These are phyloP conservation scores for Cutaneotrichosporon dermatis DNA, from an alignment of 1,284 basidiomycete genomes.

Conservation along the genomic window DNA sequence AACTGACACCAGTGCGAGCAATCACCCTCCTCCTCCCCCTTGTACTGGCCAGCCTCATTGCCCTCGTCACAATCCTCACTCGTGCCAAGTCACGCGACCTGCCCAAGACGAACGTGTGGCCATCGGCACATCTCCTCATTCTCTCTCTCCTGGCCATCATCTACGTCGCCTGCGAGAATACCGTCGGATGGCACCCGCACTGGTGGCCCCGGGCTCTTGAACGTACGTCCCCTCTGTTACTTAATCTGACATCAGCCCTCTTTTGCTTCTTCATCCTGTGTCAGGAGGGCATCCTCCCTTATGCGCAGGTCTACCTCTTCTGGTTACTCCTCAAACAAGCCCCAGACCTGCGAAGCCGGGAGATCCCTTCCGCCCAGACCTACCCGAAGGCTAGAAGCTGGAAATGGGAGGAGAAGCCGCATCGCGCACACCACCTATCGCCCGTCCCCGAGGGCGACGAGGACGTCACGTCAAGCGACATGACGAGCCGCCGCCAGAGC, in stretches of 20 bases:
- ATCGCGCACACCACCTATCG: no score
- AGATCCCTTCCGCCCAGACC: background rate
- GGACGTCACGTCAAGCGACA: no score
- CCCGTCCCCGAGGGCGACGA: no score
- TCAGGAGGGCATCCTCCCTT: background rate
- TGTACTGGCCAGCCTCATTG: background rate
- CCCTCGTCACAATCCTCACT: background rate
- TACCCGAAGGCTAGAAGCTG: no score
- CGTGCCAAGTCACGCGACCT: background rate
- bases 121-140: background rate
- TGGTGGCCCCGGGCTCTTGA: conserved; percentile 24
- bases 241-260: background rate
- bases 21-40: background rate
- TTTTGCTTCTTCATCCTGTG: background rate
- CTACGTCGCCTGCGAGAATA: conserved; percentile 20
- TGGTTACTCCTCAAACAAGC: background rate
- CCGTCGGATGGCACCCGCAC: conserved; percentile 17
- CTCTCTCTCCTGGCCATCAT: background rate
- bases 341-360: background rate
- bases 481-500: no score
- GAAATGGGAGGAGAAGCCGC: no score
- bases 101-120: background rate
- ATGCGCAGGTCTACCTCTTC: background rate
- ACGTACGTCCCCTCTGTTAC: conserved; percentile 5
- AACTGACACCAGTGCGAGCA: background rate